These are phyloP conservation scores for Mucor lusitanicus DNA, from an alignment of 371 early-diverging fungal species.

Conservation along the genomic window DNA sequence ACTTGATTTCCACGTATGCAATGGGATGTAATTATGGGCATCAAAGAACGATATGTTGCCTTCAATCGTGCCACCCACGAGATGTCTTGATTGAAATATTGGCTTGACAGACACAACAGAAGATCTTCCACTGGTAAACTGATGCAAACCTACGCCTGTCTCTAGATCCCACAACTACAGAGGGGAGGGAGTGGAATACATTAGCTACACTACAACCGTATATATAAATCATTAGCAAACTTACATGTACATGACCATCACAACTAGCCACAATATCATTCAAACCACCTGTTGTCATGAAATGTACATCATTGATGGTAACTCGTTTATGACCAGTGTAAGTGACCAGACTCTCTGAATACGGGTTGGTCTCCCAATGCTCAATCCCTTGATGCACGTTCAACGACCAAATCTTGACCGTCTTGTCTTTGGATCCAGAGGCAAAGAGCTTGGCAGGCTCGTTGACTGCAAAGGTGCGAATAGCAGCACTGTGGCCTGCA, in stretches of 20 bases:
- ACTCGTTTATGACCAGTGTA: constrained; percentile 64
- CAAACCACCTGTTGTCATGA: constrained; percentile 48
- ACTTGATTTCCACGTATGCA: constrained; percentile 56
- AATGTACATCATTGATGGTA: constrained; percentile 56
- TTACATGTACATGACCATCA: constrained; percentile 70
- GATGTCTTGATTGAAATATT: constrained; percentile 54
- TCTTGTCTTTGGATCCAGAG: constrained; percentile 68
- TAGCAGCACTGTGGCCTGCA: constrained; percentile 59
- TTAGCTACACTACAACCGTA: not conserved
- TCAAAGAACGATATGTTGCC: constrained; percentile 52
- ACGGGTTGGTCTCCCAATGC: constrained; percentile 55
- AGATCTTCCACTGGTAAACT: constrained; percentile 50
- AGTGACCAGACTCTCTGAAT: constrained; percentile 58
- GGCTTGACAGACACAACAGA: constrained; percentile 58
- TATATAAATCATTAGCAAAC: not conserved
- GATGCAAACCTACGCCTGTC: constrained; percentile 56
- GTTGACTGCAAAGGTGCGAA: constrained; percentile 57
- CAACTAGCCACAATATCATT: constrained; percentile 65
- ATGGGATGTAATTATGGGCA: constrained; percentile 31
- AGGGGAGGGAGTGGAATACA: too few relatives aligned
- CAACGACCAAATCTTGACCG: constrained; percentile 71
- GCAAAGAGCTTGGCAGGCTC: constrained; percentile 62
- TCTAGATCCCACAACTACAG: constrained; percentile 61
- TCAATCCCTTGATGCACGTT: constrained; percentile 67
- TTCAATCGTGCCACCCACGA: constrained; percentile 59